phyloP scores from a whole-genome alignment of 345 rosid genomes.

The Sapria himalayana region DNA sequence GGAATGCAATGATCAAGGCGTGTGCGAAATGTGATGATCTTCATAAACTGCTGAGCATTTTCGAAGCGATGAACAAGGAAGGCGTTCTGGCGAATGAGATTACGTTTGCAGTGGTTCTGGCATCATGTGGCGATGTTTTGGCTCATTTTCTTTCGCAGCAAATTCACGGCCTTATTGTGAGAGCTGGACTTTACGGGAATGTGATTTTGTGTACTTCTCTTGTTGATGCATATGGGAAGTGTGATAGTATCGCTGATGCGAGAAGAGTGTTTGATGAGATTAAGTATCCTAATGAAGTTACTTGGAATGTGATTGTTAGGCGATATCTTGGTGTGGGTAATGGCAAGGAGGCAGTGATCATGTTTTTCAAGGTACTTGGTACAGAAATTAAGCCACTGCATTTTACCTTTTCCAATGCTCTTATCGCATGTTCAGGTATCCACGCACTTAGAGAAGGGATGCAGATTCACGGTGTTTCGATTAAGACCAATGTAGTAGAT shows the following conservation, averaged over 20 bases:
- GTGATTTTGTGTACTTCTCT: conserved; percentile 52
- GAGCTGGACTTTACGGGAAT: conserved; percentile 34
- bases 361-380: conserved; percentile 43
- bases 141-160: conserved; percentile 28
- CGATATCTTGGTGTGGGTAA: conserved; percentile 52
- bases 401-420: conserved; percentile 50
- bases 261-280: conserved; percentile 61
- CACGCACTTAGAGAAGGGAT: conserved; percentile 30
- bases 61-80: conserved; percentile 26
- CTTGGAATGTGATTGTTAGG: conserved; percentile 82
- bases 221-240: conserved; percentile 70
- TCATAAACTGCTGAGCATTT: conserved; percentile 22
- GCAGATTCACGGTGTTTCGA: conserved; percentile 44
- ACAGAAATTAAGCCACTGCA: conserved; percentile 30
- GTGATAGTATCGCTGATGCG: conserved; percentile 37
- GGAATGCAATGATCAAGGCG: conserved; percentile 65
- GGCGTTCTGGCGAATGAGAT: conserved; percentile 36
- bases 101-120: conserved; percentile 33
- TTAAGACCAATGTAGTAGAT: conserved; percentile 20
- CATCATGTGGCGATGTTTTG: conserved; percentile 27
- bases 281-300: conserved; percentile 34
- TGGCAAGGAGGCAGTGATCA: conserved; percentile 28
- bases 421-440: conserved; percentile 49
- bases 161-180: conserved; percentile 38
- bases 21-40: conserved; percentile 19